Base-by-base conservation (phyloP, 1,284 basidiomycete species). In the Leccinum fallax region DNA sequence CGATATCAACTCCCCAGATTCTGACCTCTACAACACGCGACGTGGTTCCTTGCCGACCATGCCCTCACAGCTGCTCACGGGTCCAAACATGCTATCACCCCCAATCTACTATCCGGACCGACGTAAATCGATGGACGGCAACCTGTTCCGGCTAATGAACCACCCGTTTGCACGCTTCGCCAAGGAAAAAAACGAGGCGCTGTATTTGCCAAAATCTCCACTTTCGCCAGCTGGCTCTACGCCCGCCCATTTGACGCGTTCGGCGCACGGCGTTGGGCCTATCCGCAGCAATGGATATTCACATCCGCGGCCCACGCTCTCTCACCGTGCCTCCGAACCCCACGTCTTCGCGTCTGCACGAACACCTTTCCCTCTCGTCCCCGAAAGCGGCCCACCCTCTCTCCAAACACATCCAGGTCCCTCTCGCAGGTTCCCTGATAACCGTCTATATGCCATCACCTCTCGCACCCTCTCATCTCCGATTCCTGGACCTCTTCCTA, bases 401-500 rank as follows among this genome's bases (percentile, higher is more conserved):
- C 59, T 72, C 3, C 64, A 61, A n/a, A 52, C 65, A 0, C 62
- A 62, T 9, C 53, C 64, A 3, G 19, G 61, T 7, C 40, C 61
- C 7, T 32, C 66, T 10, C 76, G 71, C 30, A 72, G 71, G 58
- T 65, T 66, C 30, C 83, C 83, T 52, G 83, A 84, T 62, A 80
- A 81, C 58, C 77, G 77, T 19, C 71, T 81, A 16, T 87, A 82
- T 67, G 76, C 82, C 9, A 63, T 73, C 36, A 73, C 84, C 60
- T 80, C 83, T 15, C 83, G 88, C 36, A 69, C 78, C 5, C 71
- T 86, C 30, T 71, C 79, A 1, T 80, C 85, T 3, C 85, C 85
- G 10, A 81, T 87, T 54, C 85, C 87, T 6, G 89, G 89, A 0
- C 89, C 89, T 6, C 79, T 90, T n/a, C 89, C 89, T 5, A 80